Evolutionary conservation across 179 eudicot genomes (phyloP), one percentile per base, ranked within the genome.

Genomic region (Silene coronaria): DNA sequence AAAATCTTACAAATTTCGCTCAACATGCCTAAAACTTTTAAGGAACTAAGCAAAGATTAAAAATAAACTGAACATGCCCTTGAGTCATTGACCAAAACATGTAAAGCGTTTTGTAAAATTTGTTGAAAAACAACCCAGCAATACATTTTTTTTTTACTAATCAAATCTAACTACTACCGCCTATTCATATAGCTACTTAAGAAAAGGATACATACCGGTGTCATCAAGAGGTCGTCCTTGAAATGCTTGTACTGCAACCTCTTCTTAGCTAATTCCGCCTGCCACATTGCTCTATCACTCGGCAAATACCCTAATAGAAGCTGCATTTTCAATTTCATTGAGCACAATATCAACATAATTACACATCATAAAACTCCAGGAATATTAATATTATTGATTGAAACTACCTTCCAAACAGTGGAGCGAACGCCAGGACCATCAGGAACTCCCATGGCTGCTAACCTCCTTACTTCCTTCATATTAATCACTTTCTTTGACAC

Each of bases 221-320:
- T 87, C 91, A 93, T 88, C 73, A 96, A 77, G 79, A 96, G 91
- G 48, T 96, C 99, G 12, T 93, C 99, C 79, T 96, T 96, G 73
- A 96, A 93, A 66, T 85, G 87, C 78, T 85, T 84, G 77, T 93
- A 95, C 59, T 92, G 99, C 77, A 91, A 84, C 79, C 99, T 85
- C 90, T 93, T 95, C 84, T 91, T 95, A 70, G 86, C 83, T 74
- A 95, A 78, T 70, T 95, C 99, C 17, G 96, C 83, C 11, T 97
- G 88, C 99, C 99, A 96, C 69, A 85, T 77, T 38, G 85, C 78
- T 42, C 90, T 87, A 80, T 96, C 99, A 80, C 71, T 26, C 3
- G 99, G 97, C 63, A 96, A 81, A 80, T 93, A 91, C 26, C 91
- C 96, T 77, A 96, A 79, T 38, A 96, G 87, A 58, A 96, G 89